Percentiles rank a stretch among this genome's conserved stretches.
Evolutionary conservation across 2,329 filamentous ascomycete species (phyloP).

Genomic region (Calonectria naviculata): DNA sequence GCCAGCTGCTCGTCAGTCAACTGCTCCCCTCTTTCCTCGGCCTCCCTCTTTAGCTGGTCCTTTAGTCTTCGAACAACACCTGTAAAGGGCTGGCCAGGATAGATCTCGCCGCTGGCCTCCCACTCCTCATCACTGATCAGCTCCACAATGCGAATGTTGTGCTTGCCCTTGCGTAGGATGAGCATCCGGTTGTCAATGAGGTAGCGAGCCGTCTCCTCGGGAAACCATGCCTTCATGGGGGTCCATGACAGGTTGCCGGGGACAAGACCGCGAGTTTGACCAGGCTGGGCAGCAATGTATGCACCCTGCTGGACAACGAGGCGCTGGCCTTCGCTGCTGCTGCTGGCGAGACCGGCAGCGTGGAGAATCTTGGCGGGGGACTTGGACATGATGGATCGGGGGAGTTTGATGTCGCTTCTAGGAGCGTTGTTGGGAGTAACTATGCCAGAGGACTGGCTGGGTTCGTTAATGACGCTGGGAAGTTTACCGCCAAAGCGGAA

Average conservation of each 20-base stretch:
- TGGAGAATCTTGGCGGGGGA: slow-evolving; percentile 70
- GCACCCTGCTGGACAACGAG: slow-evolving; percentile 65
- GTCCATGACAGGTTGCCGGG: slow-evolving; percentile 69
- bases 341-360: slow-evolving; percentile 68
- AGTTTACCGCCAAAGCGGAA: slow-evolving; percentile 57
- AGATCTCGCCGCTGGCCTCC: slow-evolving; percentile 58
- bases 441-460: slow-evolving; percentile 43
- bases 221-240: slow-evolving; percentile 69
- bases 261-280: slow-evolving; percentile 55
- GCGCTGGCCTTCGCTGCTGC: slow-evolving; percentile 68
- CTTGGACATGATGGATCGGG: slow-evolving; percentile 64
- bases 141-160: slow-evolving; percentile 71
- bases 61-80: slow-evolving; percentile 59
- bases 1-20: slow-evolving; percentile 44
- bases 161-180: slow-evolving; percentile 72
- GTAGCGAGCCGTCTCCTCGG: slow-evolving; percentile 67
- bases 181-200: slow-evolving; percentile 69
- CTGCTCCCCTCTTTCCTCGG: slow-evolving; percentile 43
- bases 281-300: slow-evolving; percentile 68
- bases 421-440: slow-evolving; percentile 60
- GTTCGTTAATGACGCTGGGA: slow-evolving; percentile 44
- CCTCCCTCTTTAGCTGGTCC: slow-evolving; percentile 49
- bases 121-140: slow-evolving; percentile 68
- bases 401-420: slow-evolving; percentile 68
- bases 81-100: slow-evolving; percentile 64